Base-by-base conservation (phyloP, 2,329 filamentous ascomycete species). In the Aspergillus sp. region DNA sequence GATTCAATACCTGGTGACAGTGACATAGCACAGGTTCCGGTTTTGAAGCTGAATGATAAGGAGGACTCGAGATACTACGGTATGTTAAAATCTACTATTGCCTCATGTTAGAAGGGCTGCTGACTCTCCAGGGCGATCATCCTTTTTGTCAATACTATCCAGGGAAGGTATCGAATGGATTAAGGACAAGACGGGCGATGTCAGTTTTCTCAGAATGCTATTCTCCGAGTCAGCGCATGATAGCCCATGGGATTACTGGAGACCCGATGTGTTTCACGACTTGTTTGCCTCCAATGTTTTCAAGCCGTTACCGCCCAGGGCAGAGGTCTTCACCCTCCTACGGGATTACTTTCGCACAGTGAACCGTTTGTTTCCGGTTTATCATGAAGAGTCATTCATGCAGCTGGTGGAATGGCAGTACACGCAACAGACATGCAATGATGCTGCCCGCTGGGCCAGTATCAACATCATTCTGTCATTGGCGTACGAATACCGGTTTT, bases 131-230 rank as follows among this genome's bases (percentile, higher is more conserved):
- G 88, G 90, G 28, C 94, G 88, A 1, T 94, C 90, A 0, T 96
- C 90, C 5, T 90, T 90, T 9, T 93, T 95, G 67, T 96, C 90
- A 45, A 96, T 97, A 54, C 91, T 97, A 70, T 96, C 90, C 0
- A 89, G 89, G 32, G 93, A 94, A 64, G 91, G 91, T 33, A 91
- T 97, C 44, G 85, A 95, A 62, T 97, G 93, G 90, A 90, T 97
- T 44, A 95, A 95, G 58, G 82, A 88, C 51, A 95, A 91, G 72
- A 95, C 90, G 2, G 91, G 91, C n/a, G 90, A 97, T 60, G 79
- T 75, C 28, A 90, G 87, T 0, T 96, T 96, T 67, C 85, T 94
- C 61, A 79, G 85, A 44, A 91, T 94, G 80, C 88, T 97, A 44
- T 82, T 83, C 2, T 82, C 87, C 39, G 84, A 90, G 30, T 86